Evolutionary conservation across 192 early-diverging fungal genomes (phyloP).

Genomic region (Umbelopsis sp.): DNA sequence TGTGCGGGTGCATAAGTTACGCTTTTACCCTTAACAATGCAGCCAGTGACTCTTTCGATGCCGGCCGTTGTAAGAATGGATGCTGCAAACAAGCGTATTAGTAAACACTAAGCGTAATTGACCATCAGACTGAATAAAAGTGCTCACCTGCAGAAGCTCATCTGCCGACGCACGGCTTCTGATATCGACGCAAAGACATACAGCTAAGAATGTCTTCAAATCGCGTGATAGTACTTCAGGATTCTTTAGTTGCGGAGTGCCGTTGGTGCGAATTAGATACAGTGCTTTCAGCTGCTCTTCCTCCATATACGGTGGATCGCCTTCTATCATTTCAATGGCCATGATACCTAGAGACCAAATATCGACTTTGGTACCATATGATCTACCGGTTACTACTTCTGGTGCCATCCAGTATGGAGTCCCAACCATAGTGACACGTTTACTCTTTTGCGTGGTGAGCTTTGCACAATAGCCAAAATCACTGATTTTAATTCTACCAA

Average conservation of each 20-base stretch:
- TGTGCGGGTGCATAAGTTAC: neutral
- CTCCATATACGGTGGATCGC: conserved; percentile 67
- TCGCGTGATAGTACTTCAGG: conserved; percentile 49
- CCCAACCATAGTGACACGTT: conserved; percentile 71
- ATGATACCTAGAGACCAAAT: conserved; percentile 71
- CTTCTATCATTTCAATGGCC: conserved; percentile 72
- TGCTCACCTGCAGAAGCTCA: conserved; percentile 35
- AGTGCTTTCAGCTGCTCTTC: conserved; percentile 63
- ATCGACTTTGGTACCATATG: conserved; percentile 70
- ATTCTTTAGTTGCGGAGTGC: conserved; percentile 64
- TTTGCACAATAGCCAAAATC: conserved; percentile 87
- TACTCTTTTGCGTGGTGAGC: conserved; percentile 67
- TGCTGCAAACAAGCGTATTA: neutral
- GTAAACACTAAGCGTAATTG: too few relatives aligned
- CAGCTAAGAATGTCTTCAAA: conserved; percentile 58
- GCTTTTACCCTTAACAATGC: neutral
- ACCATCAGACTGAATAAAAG: neutral
- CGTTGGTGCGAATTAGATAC: conserved; percentile 72
- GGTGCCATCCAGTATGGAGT: conserved; percentile 90
- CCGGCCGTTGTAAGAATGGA: neutral
- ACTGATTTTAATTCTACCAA: conserved; percentile 72
- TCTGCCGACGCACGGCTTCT: conserved; percentile 51
- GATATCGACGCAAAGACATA: conserved; percentile 57
- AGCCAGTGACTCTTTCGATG: neutral
- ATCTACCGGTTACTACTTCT: conserved; percentile 77